phyloP scores from a whole-genome alignment of 2,329 filamentous ascomycete genomes.

The Coniosporium tulheliwenetii region DNA sequence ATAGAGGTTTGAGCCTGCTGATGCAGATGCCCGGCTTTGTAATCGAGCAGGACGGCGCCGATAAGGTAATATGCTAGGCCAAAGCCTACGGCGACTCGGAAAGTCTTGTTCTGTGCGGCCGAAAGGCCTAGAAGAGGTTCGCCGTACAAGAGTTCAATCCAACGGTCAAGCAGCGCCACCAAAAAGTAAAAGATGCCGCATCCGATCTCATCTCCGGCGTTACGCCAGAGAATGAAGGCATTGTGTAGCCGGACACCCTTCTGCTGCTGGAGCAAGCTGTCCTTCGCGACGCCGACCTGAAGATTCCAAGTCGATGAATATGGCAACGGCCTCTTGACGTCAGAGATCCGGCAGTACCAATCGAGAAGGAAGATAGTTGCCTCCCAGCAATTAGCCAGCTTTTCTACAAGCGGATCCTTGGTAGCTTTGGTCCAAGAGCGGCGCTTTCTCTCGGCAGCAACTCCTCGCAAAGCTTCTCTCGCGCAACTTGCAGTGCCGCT shows the following conservation, averaged over 20 bases:
- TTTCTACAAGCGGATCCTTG: conserved; percentile 29
- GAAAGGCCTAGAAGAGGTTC: conserved; percentile 25
- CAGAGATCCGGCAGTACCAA: conserved; percentile 33
- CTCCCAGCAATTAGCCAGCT: conserved; percentile 35
- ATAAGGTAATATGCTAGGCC: conserved; percentile 42
- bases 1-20: conserved; percentile 26
- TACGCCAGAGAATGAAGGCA: conserved; percentile 41
- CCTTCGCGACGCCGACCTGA: conserved; percentile 36
- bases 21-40: conserved; percentile 36
- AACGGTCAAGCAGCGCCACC: conserved; percentile 39
- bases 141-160: conserved; percentile 34
- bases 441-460: conserved; percentile 28
- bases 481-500: conserved; percentile 30
- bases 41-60: conserved; percentile 40
- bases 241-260: conserved; percentile 40
- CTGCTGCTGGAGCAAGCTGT: conserved; percentile 35
- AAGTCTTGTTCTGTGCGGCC: conserved; percentile 16
- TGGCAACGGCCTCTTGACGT: conserved; percentile 32
- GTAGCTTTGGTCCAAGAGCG: conserved; percentile 26
- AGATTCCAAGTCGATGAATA: conserved; percentile 43
- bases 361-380: conserved; percentile 38
- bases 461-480: conserved; percentile 29
- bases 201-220: conserved; percentile 37
- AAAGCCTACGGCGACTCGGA: conserved; percentile 35
- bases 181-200: conserved; percentile 39